Percentiles rank a stretch among this genome's conserved stretches.
These are phyloP conservation scores for Phytophthora crassamura DNA, from an alignment of 352 stramenopile genomes.

Conservation along the genomic window DNA sequence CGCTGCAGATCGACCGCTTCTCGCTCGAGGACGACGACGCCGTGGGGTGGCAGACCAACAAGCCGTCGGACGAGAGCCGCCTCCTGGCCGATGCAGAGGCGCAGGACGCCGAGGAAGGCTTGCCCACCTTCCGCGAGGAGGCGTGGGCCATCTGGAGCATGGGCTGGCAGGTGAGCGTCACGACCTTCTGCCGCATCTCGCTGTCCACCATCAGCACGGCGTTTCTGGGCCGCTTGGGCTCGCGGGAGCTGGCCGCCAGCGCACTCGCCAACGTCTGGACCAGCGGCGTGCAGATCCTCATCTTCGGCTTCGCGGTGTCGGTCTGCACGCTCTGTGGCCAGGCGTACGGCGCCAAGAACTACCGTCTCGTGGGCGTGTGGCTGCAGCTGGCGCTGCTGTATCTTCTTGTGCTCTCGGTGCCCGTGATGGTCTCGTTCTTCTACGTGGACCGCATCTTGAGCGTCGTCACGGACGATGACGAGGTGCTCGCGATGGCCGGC, in stretches of 20 bases:
- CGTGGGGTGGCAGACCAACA: constrained; percentile 27
- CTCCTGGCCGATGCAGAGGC: constrained; percentile 12
- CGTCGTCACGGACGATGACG: constrained; percentile 68
- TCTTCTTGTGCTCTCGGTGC: constrained; percentile 69
- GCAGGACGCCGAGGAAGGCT: constrained; percentile 2
- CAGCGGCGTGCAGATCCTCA: constrained; percentile 79
- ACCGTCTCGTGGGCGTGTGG: constrained; percentile 78
- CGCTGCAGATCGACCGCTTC: constrained; percentile 28
- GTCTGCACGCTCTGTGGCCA: constrained; percentile 84
- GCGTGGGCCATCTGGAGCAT: constrained; percentile 79
- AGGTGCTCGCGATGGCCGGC: constrained; percentile 66
- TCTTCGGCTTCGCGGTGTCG: constrained; percentile 82
- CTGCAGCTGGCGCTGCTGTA: constrained; percentile 80
- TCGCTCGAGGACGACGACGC: constrained; percentile 24
- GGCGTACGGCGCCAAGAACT: constrained; percentile 84
- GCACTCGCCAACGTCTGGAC: constrained; percentile 84
- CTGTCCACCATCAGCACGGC: constrained; percentile 81
- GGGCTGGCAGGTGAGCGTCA: constrained; percentile 84
- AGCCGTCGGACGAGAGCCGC: constrained; percentile 9
- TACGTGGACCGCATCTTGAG: constrained; percentile 77
- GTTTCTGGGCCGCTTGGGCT: constrained; percentile 81
- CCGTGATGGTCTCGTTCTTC: constrained; percentile 84
- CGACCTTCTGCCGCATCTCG: constrained; percentile 85
- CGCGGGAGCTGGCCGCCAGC: constrained; percentile 71
- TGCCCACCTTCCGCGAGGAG: constrained; percentile 59